phyloP scores from a whole-genome alignment of 164 flowering plant species.

The Annona squamosa region DNA sequence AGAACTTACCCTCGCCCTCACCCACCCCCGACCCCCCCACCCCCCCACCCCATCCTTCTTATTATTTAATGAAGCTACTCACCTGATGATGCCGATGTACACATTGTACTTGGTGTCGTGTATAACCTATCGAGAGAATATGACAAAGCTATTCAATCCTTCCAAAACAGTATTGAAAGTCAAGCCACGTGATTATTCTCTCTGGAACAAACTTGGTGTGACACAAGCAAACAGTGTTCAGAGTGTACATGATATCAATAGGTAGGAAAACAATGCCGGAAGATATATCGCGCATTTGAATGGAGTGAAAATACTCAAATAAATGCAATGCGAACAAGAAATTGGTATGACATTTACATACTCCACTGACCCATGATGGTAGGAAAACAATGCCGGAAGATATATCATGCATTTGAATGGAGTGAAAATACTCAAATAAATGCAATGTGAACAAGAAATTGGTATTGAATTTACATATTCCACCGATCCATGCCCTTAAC shows the following conservation, averaged over 20 bases:
- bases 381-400: too few relatives aligned
- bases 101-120: constrained; percentile 87
- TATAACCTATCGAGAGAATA: constrained; percentile 85
- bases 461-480: too few relatives aligned
- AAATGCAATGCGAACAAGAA: too few relatives aligned
- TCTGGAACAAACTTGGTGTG: constrained; percentile 99
- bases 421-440: too few relatives aligned
- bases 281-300: neutral
- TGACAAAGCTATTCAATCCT: constrained; percentile 81
- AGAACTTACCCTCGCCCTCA: too few relatives aligned
- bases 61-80: constrained; percentile 83
- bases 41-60: constrained; percentile 14
- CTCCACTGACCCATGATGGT: too few relatives aligned
- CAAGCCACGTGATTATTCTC: constrained; percentile 91
- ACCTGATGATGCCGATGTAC: constrained; percentile 95
- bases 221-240: constrained; percentile 98
- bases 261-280: constrained; percentile 29
- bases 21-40: too few relatives aligned
- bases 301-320: too few relatives aligned
- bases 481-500: too few relatives aligned
- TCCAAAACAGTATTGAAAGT: constrained; percentile 78
- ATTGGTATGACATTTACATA: too few relatives aligned
- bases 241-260: constrained; percentile 94
- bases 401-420: too few relatives aligned
- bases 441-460: too few relatives aligned